Evolutionary conservation across 2,329 filamentous ascomycete species (phyloP), one percentile per base, ranked within the genome.

Genomic region (Tolypocladium guangdongense): DNA sequence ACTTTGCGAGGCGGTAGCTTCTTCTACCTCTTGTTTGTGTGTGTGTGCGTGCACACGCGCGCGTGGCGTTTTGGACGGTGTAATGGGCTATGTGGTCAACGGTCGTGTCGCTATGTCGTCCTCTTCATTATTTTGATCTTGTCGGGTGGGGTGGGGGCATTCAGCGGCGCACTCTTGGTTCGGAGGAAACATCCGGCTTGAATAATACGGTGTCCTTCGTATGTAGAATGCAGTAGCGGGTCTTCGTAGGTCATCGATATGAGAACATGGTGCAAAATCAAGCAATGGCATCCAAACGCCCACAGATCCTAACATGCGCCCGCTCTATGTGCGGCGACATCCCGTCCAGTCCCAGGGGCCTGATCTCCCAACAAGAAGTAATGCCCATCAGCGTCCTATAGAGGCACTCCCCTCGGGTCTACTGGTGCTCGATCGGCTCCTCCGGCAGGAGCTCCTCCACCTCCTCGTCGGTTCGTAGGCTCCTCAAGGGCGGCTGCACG

Each of bases 401-500:
- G 43, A 46, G 6, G 43, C 24, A 20, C 27, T 46, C 24, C 22
- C 24, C 35, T 30, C 33, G 12, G 22, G 16, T 24, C 59, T 58
- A 71, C 32, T 61, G 60, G 43, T 93, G 88, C 71, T 95, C 89
- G 57, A 95, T 87, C 0, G 88, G 89, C 56, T 91, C 88, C 67
- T 95, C 90, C 0, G 87, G 87, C 8, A 95, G 74, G 32, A 95
- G 71, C 65, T 84, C 81, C 57, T 82, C 78, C 22, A 84, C 74
- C 58, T 78, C 77, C 33, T 70, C 69, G 18, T 78, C 70, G 53
- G 74, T 68, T 12, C 77, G 77, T 36, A 91, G 86, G 51, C 79
- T 81, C 66, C 82, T 81, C 56, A 95, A 73, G 1, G 93, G 93
- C 24, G 90, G 89, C 55, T 83, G 77, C n/a, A 97, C 80, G 55